Conservation (phyloP, 371 early-diverging fungal genomes). For the Basidiobolus meristosporus region DNA sequence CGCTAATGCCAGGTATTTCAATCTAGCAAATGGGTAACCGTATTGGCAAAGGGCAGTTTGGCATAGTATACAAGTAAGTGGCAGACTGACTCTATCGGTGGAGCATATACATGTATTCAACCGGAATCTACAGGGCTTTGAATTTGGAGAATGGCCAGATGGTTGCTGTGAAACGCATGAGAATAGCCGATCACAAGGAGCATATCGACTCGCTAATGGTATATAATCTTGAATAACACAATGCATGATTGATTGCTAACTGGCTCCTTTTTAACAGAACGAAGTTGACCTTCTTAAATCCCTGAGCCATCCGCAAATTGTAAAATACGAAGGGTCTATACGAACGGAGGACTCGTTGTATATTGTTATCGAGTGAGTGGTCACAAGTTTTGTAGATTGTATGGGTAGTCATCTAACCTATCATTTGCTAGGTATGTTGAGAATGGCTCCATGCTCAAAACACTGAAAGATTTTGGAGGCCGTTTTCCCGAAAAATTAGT, state of each 20-base stretch:
- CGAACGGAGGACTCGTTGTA: constrained; percentile 39
- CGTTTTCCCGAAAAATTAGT: constrained; percentile 70
- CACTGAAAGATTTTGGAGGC: constrained; percentile 61
- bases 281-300: constrained; percentile 48
- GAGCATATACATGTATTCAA: too few relatives aligned
- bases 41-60: constrained; percentile 64
- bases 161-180: constrained; percentile 56
- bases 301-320: constrained; percentile 57
- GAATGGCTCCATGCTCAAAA: constrained; percentile 65
- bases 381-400: neutral
- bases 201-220: constrained; percentile 33
- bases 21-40: constrained; percentile 49
- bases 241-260: constrained; percentile 1
- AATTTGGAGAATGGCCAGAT: constrained; percentile 49
- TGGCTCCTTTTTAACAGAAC: too few relatives aligned
- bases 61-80: constrained; percentile 29
- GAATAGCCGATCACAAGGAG: constrained; percentile 14
- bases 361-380: constrained; percentile 49
- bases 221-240: neutral
- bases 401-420: neutral
- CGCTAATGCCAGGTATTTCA: too few relatives aligned
- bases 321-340: constrained; percentile 49
- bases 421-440: constrained; percentile 37
- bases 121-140: constrained; percentile 19
- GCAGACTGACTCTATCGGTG: too few relatives aligned